Conservation (phyloP, 176 grass and related monocot genomes). For the Panicum miliaceum region DNA sequence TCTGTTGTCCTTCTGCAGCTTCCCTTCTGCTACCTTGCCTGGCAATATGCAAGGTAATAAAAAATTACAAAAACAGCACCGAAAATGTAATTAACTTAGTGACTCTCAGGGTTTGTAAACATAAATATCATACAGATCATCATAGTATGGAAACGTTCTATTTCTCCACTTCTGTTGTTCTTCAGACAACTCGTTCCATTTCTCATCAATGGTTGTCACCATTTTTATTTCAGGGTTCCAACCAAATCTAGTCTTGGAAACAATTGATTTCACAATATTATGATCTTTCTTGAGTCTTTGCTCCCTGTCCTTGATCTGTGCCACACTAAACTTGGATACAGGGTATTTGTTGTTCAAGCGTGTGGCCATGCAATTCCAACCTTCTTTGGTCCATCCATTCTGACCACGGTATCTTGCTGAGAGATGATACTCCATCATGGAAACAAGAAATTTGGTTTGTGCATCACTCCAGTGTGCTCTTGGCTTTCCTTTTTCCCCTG, state of each 20-base stretch:
- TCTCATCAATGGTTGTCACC: neutral
- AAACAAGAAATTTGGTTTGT: neutral
- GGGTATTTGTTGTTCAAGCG: neutral
- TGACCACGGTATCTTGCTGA: neutral
- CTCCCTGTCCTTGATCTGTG: neutral
- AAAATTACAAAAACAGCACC: neutral
- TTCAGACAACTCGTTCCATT: neutral
- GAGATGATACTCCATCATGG: neutral
- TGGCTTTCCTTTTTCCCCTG: neutral
- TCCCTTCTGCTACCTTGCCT: neutral
- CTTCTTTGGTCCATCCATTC: constrained; percentile 12
- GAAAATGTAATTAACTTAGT: neutral
- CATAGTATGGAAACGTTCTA: neutral
- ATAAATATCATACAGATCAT: constrained; percentile 9
- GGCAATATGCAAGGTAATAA: neutral
- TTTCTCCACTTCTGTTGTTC: neutral
- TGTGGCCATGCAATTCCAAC: neutral
- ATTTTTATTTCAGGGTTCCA: neutral
- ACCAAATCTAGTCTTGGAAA: neutral
- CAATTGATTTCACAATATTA: neutral
- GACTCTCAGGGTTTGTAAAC: neutral
- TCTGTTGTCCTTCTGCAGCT: neutral
- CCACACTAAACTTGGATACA: neutral
- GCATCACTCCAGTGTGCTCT: neutral
- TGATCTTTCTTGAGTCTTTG: neutral